Conservation (phyloP, 1,284 basidiomycete species). For the Malassezia sp. region DNA sequence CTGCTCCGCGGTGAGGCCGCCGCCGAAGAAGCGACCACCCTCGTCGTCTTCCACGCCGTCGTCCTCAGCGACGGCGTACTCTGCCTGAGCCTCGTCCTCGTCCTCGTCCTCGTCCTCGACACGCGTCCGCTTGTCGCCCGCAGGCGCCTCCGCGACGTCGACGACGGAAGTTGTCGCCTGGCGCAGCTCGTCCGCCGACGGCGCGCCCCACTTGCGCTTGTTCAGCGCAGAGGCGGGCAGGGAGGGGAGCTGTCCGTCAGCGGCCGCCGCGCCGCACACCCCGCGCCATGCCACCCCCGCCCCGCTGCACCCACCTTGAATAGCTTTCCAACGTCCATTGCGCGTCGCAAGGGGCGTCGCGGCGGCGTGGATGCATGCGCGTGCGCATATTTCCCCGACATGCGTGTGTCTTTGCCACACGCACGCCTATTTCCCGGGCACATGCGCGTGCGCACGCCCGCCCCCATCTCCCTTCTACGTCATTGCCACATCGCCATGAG, state of each 20-base stretch:
- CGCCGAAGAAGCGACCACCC: conserved; percentile 39
- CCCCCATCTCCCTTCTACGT: too few species aligned
- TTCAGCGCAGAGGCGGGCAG: conserved; percentile 35
- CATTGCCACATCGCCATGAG: too few species aligned
- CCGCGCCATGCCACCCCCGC: too few species aligned
- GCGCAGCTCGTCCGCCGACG: conserved; percentile 15
- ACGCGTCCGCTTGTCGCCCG: conserved; percentile 16
- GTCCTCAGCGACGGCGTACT: conserved; percentile 5
- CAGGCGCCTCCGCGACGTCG: conserved; percentile 9
- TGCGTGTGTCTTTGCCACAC: too few species aligned
- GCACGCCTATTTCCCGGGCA: too few species aligned
- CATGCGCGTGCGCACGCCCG: too few species aligned
- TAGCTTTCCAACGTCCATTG: conserved; percentile 42
- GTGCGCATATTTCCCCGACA: too few species aligned
- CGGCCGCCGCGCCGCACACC: too few species aligned
- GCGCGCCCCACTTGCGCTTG: conserved; percentile 38
- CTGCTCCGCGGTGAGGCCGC: conserved; percentile 39
- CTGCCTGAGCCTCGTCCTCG: not conserved
- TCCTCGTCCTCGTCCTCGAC: conserved; percentile 19
- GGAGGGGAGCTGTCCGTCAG: conserved; percentile 35
- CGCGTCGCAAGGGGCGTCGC: not conserved
- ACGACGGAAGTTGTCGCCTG: too few species aligned
- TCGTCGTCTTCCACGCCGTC: conserved; percentile 35
- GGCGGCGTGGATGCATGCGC: too few species aligned
- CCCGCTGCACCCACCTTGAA: conserved; percentile 27